phyloP scores from a whole-genome alignment of 441 rosid species.

The Corymbia calophylla region DNA sequence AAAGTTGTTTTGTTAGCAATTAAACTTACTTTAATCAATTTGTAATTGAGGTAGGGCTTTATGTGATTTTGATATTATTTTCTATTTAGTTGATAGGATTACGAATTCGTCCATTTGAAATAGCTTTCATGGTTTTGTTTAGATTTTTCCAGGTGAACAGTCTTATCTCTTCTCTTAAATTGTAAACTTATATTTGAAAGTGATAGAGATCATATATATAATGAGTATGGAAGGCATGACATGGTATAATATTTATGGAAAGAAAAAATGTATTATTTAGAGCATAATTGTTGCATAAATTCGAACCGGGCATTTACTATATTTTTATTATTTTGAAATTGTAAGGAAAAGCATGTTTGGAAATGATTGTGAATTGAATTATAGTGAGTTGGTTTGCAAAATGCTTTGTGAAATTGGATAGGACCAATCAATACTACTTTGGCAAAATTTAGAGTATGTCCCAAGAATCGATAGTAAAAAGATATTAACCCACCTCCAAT shows the following conservation, averaged over 20 bases:
- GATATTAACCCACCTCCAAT: background rate
- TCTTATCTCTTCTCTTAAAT: background rate
- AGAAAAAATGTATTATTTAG: background rate
- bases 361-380: background rate
- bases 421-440: background rate
- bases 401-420: background rate
- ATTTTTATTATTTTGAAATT: background rate
- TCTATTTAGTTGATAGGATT: background rate
- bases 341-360: background rate
- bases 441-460: background rate
- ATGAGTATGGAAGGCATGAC: background rate
- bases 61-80: background rate
- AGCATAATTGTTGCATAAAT: background rate
- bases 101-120: background rate
- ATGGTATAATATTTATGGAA: background rate
- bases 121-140: background rate
- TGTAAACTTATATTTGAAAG: background rate
- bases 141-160: background rate
- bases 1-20: too few relatives aligned
- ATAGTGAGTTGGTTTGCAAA: background rate
- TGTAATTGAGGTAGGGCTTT: background rate
- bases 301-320: background rate
- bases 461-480: background rate
- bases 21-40: background rate
- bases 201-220: background rate